Conservation (phyloP, 495 filamentous ascomycete genomes). For the Talaromyces nanjingensis region DNA sequence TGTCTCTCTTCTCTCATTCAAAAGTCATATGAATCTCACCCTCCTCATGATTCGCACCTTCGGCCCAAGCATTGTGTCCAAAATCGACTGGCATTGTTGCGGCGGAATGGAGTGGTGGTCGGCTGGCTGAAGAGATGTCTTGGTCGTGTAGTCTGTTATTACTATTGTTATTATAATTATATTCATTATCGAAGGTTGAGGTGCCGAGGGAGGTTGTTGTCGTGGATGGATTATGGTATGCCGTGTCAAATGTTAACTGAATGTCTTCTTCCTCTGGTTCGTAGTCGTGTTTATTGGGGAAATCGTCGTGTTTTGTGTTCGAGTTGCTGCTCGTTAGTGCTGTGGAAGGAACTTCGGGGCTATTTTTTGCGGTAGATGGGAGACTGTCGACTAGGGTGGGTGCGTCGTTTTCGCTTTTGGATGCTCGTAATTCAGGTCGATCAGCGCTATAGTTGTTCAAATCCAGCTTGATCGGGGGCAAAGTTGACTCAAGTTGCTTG, state of each 20-base stretch:
- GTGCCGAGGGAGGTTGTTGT: conserved; percentile 14
- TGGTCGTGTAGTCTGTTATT: background rate
- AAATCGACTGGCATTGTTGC: conserved; percentile 28
- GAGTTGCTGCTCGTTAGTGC: background rate
- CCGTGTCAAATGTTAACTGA: conserved; percentile 69
- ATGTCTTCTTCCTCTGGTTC: conserved; percentile 42
- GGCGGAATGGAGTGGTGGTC: conserved; percentile 36
- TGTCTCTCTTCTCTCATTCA: conserved; percentile 27
- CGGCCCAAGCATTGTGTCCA: conserved; percentile 73
- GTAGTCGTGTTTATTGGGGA: background rate
- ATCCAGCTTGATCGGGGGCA: conserved; percentile 83
- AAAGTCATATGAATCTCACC: conserved; percentile 53
- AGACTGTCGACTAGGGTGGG: background rate
- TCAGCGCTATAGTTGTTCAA: conserved; percentile 27
- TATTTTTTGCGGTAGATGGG: background rate
- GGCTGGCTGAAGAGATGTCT: conserved; percentile 11
- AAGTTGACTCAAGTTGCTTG: conserved; percentile 75
- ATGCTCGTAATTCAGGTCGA: conserved; percentile 33
- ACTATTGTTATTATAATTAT: conserved; percentile 2
- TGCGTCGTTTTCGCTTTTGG: conserved; percentile 32
- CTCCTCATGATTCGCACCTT: conserved; percentile 55
- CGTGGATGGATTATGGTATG: conserved; percentile 35
- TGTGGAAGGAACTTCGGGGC: background rate
- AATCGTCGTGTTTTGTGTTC: background rate
- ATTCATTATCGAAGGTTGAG: conserved; percentile 4